Evolutionary conservation across 2,329 filamentous ascomycete species (phyloP).

Genomic region (Aureobasidium vineae): DNA sequence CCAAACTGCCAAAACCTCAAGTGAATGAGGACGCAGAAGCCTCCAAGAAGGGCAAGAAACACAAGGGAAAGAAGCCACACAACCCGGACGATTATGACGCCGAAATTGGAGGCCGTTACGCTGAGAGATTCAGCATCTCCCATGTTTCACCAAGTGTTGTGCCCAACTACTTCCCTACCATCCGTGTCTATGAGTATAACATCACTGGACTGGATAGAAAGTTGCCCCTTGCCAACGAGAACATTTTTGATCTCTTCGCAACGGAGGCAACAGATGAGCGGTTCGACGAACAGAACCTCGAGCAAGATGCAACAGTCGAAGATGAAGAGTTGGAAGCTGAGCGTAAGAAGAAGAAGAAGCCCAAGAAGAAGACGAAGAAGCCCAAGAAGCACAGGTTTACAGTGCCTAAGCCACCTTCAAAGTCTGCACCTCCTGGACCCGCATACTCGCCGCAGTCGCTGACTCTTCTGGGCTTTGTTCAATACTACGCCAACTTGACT

Average conservation of each 20-base stretch:
- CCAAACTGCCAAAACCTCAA: constrained; percentile 58
- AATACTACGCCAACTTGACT: constrained; percentile 95
- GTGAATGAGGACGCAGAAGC: constrained; percentile 34
- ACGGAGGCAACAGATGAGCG: constrained; percentile 21
- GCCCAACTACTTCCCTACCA: constrained; percentile 75
- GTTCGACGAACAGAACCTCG: constrained; percentile 34
- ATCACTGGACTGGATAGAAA: constrained; percentile 66
- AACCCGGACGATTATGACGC: constrained; percentile 55
- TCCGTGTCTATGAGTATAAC: constrained; percentile 95
- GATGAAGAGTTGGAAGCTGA: constrained; percentile 37
- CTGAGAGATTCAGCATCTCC: constrained; percentile 79
- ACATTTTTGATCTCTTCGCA: constrained; percentile 9
- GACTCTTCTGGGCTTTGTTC: constrained; percentile 75
- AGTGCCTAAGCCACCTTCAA: constrained; percentile 68
- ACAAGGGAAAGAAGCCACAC: constrained; percentile 54
- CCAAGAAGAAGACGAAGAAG: constrained; percentile 52
- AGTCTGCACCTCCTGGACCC: constrained; percentile 73
- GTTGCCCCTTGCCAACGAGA: not conserved
- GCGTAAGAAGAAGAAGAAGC: constrained; percentile 48
- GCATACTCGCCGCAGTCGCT: constrained; percentile 85
- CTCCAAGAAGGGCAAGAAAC: constrained; percentile 40
- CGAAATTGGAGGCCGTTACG: constrained; percentile 74
- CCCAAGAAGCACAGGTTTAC: constrained; percentile 55
- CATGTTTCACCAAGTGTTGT: constrained; percentile 79
- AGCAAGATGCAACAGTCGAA: not conserved